These are phyloP conservation scores for Bipolaris gigantea DNA, from an alignment of 2,329 filamentous ascomycete genomes.

Conservation along the genomic window DNA sequence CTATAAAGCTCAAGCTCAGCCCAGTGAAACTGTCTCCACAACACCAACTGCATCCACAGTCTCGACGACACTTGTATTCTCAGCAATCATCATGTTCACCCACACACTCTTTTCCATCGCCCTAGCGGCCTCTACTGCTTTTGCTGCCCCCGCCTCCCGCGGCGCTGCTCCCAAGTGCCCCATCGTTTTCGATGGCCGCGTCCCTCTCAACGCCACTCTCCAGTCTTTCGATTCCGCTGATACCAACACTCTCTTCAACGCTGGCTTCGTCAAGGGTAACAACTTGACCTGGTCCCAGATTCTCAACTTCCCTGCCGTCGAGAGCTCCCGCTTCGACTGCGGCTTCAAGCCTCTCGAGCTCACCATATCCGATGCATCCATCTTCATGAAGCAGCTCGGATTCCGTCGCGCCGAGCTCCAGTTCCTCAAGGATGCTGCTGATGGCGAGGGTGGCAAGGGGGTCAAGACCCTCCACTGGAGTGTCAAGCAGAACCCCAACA, in stretches of 20 bases:
- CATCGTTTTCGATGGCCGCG: constrained; percentile 44
- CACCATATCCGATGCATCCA: constrained; percentile 60
- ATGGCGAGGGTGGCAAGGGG: constrained; percentile 56
- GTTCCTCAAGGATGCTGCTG: constrained; percentile 55
- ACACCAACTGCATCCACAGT: constrained; percentile 7
- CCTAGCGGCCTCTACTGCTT: constrained; percentile 25
- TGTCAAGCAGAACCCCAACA: constrained; percentile 55
- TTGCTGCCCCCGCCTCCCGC: constrained; percentile 28
- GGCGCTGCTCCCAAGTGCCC: constrained; percentile 36
- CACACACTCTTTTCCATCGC: constrained; percentile 23
- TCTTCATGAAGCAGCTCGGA: constrained; percentile 62
- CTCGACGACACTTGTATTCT: constrained; percentile 3
- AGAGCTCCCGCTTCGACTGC: constrained; percentile 53
- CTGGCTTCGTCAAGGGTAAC: constrained; percentile 57
- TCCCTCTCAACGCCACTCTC: constrained; percentile 30
- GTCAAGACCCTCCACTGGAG: constrained; percentile 66
- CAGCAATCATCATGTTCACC: constrained; percentile 27
- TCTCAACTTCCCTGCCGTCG: constrained; percentile 51
- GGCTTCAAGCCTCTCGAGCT: constrained; percentile 54
- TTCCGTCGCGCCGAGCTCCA: constrained; percentile 63
- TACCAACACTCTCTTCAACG: constrained; percentile 52
- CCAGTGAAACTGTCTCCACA: background rate
- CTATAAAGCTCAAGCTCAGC: constrained; percentile 21
- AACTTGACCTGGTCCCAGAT: constrained; percentile 57
- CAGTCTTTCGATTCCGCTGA: constrained; percentile 39